Base-by-base conservation (phyloP, 2,329 filamentous ascomycete genomes). In the Periglandula ipomoeae region DNA sequence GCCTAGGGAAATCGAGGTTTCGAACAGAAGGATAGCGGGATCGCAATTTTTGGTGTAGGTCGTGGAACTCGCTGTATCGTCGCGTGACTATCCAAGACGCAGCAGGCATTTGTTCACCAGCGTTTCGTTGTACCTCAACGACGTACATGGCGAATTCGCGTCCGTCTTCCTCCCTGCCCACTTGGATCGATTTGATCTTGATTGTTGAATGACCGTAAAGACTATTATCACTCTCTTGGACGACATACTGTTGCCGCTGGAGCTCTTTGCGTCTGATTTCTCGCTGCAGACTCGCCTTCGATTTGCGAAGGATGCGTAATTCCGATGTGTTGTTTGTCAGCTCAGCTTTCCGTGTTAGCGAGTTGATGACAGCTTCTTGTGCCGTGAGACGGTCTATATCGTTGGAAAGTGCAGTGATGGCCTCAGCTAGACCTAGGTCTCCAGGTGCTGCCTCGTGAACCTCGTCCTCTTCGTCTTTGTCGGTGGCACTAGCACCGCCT, bases 171-270 rank as follows among this genome's bases (percentile, higher is more conserved):
- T 97, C 93, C 53, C 83, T 85, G 5, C 89, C 91, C 13, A 96
- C 88, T 69, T 95, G 89, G 47, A 95, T 90, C 0, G 87, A 88
- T 61, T 93, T 93, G 62, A 98, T 96, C 58, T 80, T 85, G 58
- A 97, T 82, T 0, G 82, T 88, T 2, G 93, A 91, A 17, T 91
- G 86, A 2, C 93, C 93, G 60, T 95, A 97, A 22, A 98, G 74
- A 64, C 89, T 95, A 65, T 95, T 98, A 64, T 98, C 94, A 61
- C 89, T 96, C 67, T 98, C 93, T 66, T 98, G 93, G 7, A 97
- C 82, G 41, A 95, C 88, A 58, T 98, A 98, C 63, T 98, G 94
- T 65, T 95, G 93, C 46, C 90, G 80, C 64, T 98, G 93, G 60
- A 98, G 78, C 66, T 97, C 91, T 63, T 97, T 98, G 30, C 90